phyloP scores from a whole-genome alignment of 176 grass and related monocot genomes.

The Hordeum vulgare region MorexV3_pseudomolecules_assembly NC_058523.1:101088427-101088926 shows the following conservation, averaged over 20 bases:
- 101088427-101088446: conserved; percentile 14
- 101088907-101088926: too few species aligned
- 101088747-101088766: neutral
- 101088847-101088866: too few species aligned
- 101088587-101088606: conserved; percentile 31
- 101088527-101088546: conserved; percentile 15
- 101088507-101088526: conserved; percentile 17
- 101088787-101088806: too few species aligned
- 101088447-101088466: conserved; percentile 3
- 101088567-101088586: conserved; percentile 30
- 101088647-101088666: conserved; percentile 27
- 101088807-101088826: too few species aligned
- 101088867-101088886: too few species aligned
- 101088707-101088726: neutral
- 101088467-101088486: conserved; percentile 23
- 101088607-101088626: neutral
- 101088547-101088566: conserved; percentile 14
- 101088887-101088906: too few species aligned
- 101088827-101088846: too few species aligned
- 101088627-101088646: conserved; percentile 24
- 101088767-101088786: too few species aligned
- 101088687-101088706: neutral
- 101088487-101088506: conserved; percentile 25
- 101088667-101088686: conserved; percentile 5
- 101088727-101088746: neutral